These are phyloP conservation scores for Hibiscus trionum DNA, from an alignment of 345 rosid genomes.

Conservation along the genomic window DNA sequence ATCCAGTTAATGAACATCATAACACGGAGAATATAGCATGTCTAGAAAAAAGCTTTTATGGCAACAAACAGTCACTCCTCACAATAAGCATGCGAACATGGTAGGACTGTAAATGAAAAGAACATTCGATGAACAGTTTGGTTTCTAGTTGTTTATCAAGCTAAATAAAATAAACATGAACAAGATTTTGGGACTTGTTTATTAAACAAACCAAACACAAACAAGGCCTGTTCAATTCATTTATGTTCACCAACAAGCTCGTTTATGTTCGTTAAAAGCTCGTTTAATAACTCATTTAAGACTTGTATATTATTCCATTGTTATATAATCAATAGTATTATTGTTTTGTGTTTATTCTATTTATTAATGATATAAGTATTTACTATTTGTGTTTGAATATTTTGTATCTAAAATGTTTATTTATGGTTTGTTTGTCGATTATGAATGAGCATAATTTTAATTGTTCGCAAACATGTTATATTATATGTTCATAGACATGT, in stretches of 20 bases:
- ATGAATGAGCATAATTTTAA: too few species aligned
- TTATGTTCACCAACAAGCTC: not conserved
- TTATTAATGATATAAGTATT: too few species aligned
- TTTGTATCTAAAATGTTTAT: too few species aligned
- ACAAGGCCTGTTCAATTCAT: not conserved
- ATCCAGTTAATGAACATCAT: not conserved
- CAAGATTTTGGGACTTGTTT: slow-evolving; percentile 16
- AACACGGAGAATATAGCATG: not conserved
- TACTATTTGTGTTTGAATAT: too few species aligned
- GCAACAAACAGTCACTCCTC: not conserved
- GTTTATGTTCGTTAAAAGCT: not conserved
- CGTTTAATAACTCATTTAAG: too few species aligned
- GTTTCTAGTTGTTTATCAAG: not conserved
- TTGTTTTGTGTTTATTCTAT: too few species aligned
- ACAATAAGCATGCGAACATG: too few species aligned
- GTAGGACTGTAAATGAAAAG: not conserved
- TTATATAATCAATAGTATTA: too few species aligned
- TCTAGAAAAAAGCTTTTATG: not conserved
- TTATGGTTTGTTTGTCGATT: too few species aligned
- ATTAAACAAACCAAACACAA: slow-evolving; percentile 17
- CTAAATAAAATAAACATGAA: not conserved
- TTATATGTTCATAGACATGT: too few species aligned
- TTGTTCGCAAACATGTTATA: too few species aligned
- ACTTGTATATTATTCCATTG: too few species aligned
- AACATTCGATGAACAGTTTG: not conserved